phyloP scores from a whole-genome alignment of 1,284 basidiomycete species.

The Cutaneotrichosporon daszewskae region DNA sequence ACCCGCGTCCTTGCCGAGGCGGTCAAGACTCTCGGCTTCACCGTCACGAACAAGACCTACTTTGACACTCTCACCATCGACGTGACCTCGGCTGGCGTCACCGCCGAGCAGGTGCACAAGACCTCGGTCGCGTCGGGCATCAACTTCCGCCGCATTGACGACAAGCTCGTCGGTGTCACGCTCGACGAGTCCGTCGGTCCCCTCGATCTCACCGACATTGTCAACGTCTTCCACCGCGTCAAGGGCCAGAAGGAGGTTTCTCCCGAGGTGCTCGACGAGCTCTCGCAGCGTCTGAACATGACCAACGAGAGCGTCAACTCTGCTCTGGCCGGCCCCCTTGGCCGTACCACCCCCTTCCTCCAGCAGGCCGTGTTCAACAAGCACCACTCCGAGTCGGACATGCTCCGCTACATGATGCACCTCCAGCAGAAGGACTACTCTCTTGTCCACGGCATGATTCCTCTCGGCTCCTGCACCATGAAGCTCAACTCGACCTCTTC shows the following conservation, averaged over 20 bases:
- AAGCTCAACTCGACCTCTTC: slow-evolving; percentile 95
- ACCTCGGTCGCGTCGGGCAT: slow-evolving; percentile 63
- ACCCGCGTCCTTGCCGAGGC: slow-evolving; percentile 70
- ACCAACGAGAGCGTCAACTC: slow-evolving; percentile 30
- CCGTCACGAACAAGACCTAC: slow-evolving; percentile 58
- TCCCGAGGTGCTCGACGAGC: slow-evolving; percentile 41
- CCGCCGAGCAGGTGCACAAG: slow-evolving; percentile 64
- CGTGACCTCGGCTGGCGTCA: slow-evolving; percentile 52
- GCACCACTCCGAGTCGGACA: slow-evolving; percentile 95
- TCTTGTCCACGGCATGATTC: slow-evolving; percentile 93
- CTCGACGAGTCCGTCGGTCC: slow-evolving; percentile 85
- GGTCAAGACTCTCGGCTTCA: slow-evolving; percentile 69
- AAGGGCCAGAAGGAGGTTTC: slow-evolving; percentile 41
- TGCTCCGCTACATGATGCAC: slow-evolving; percentile 92
- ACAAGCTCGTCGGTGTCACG: slow-evolving; percentile 74
- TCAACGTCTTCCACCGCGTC: slow-evolving; percentile 70
- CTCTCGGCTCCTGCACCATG: slow-evolving; percentile 94
- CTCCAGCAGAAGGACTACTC: slow-evolving; percentile 92
- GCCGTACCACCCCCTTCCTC: slow-evolving; percentile 70
- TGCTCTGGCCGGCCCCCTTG: slow-evolving; percentile 54
- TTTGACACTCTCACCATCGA: slow-evolving; percentile 95
- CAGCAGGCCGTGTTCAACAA: slow-evolving; percentile 87
- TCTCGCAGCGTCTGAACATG: slow-evolving; percentile 38
- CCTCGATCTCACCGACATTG: slow-evolving; percentile 66
- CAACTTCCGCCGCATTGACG: slow-evolving; percentile 79